Base-by-base conservation (phyloP, 2,329 filamentous ascomycete species). In the Trichoderma oligosporum region DNA sequence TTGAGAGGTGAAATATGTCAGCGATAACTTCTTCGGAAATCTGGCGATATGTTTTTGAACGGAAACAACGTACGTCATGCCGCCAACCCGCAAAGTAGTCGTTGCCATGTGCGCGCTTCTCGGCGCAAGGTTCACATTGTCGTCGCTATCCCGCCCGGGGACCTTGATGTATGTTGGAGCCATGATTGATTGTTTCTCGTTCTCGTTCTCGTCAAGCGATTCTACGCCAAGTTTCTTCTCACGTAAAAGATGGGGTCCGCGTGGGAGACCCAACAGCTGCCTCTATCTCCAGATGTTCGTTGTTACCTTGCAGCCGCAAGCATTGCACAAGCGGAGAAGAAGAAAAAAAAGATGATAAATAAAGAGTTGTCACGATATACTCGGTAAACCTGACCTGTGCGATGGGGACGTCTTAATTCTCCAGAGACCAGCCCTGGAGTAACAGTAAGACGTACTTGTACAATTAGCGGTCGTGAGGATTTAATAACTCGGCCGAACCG, bases 11-110 rank as follows among this genome's bases (percentile, higher is more conserved):
- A 22, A 22, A 49, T 27, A 35, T 22, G 65, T 76, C 61, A 76
- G 71, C 24, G 55, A 29, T 6, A 29, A 25, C n/a, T 9, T 52
- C 8, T 18, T 16, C n/a, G 41, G 33, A 36, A 56, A n/a, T 24
- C 11, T n/a, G 8, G 16, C 49, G 29, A 22, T n/a, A n/a, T n/a
- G n/a, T n/a, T 7, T 52, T 14, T 1, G 4, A 20, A 18, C 31
- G 11, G 7, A 36, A 48, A n/a, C 46, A 38, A 80, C 80, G 79
- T 76, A 84, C 81, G 85, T 88, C 85, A 88, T 99, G 65, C 94
- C 94, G 64, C 88, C 91, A 38, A 99, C 88, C 67, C 87, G 89
- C 60, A 99, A 76, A 18, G 92, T 97, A 29, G 94, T 97, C 11
- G 89, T 96, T 36, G 90, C 90, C 84, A 95, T 88, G 70, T 87